Evolutionary conservation across 352 stramenopile genomes (phyloP).

Genomic region (Phytophthora tentaculata): DNA sequence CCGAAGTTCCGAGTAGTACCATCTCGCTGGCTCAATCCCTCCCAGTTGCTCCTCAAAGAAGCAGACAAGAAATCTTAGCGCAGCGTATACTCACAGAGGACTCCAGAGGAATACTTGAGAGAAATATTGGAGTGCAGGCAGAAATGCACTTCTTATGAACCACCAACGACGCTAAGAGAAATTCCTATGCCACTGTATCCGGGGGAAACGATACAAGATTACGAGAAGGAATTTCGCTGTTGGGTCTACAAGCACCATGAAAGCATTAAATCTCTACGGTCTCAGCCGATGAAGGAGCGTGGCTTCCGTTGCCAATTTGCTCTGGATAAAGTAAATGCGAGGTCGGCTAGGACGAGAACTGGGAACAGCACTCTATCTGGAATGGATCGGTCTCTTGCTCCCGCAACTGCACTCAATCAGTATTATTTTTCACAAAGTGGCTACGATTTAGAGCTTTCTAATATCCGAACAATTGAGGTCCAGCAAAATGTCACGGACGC

Average conservation of each 20-base stretch:
- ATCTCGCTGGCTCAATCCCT: not conserved
- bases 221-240: slow-evolving; percentile 2
- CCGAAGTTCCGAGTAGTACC: not conserved
- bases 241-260: slow-evolving; percentile 4
- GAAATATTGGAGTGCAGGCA: not conserved
- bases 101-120: not conserved
- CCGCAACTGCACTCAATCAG: not conserved
- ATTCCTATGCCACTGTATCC: slow-evolving; percentile 4
- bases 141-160: not conserved
- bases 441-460: not conserved
- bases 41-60: not conserved
- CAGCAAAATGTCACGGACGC: not conserved
- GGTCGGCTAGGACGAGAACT: not conserved
- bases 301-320: slow-evolving; percentile 5
- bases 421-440: not conserved
- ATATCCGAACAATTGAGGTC: not conserved
- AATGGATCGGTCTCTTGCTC: not conserved
- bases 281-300: slow-evolving; percentile 3
- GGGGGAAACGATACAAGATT: not conserved
- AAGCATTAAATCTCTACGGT: not conserved
- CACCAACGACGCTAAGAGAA: not conserved
- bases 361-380: not conserved
- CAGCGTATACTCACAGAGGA: not conserved
- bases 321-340: slow-evolving; percentile 1
- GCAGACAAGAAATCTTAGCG: slow-evolving; percentile 1